phyloP scores from a whole-genome alignment of 2,329 filamentous ascomycete species.

The Westerdykella sp. region DNA sequence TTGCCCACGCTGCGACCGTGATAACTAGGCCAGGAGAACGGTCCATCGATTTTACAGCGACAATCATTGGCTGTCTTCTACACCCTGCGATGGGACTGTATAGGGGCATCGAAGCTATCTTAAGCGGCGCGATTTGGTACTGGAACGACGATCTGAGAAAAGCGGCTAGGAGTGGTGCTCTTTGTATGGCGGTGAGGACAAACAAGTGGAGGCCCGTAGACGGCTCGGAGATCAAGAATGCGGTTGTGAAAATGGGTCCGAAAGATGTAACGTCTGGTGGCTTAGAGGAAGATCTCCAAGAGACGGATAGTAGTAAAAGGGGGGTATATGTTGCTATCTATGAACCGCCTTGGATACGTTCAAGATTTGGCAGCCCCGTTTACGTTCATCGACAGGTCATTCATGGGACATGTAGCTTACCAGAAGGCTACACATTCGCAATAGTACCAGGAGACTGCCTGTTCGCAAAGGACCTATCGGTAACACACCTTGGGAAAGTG shows the following conservation, averaged over 20 bases:
- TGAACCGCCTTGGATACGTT: conserved; percentile 11
- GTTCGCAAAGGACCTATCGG: conserved; percentile 3
- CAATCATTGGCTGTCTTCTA: conserved; percentile 15
- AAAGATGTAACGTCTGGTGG: background rate
- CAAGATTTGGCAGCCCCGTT: conserved; percentile 10
- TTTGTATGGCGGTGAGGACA: conserved; percentile 26
- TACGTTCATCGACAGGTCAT: conserved; percentile 14
- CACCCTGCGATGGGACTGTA: conserved; percentile 21
- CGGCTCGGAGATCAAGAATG: conserved; percentile 12
- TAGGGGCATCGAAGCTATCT: conserved; percentile 23
- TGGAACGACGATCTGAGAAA: conserved; percentile 15
- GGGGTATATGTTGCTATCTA: conserved; percentile 9
- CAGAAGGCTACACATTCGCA: conserved; percentile 13
- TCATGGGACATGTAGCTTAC: conserved; percentile 13
- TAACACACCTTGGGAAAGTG: background rate
- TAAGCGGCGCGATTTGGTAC: conserved; percentile 10
- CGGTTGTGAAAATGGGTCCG: conserved; percentile 5
- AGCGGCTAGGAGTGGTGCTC: conserved; percentile 21
- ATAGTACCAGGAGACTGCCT: conserved; percentile 11
- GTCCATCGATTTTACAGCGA: conserved; percentile 6
- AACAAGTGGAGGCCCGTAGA: conserved; percentile 15
- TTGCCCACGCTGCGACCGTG: conserved; percentile 34
- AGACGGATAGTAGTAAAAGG: background rate
- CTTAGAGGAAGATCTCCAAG: background rate
- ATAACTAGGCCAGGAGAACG: conserved; percentile 26